A percentile compares a stretch with the other conserved stretches of the same genome.
These are phyloP conservation scores for Eucalyptus melliodora DNA, from an alignment of 345 rosid species.

Conservation along the genomic window DNA sequence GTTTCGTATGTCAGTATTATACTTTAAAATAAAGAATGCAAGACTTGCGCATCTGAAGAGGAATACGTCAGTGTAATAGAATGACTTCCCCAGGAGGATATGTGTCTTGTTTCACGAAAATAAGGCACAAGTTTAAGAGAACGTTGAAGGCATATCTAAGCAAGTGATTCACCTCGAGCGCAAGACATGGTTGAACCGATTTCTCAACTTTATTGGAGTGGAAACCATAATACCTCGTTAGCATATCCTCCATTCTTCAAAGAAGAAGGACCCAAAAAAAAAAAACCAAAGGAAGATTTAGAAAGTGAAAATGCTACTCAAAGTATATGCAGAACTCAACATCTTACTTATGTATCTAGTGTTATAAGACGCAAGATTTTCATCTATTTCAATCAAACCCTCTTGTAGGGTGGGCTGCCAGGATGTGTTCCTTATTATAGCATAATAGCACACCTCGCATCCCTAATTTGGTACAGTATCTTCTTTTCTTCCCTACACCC, in stretches of 20 bases:
- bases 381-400: neutral
- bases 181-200: neutral
- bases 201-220: neutral
- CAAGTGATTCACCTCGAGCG: neutral
- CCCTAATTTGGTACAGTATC: neutral
- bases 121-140: neutral
- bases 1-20: neutral
- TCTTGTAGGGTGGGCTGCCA: neutral
- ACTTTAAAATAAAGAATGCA: neutral
- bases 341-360: neutral
- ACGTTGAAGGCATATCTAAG: neutral
- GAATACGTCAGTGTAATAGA: neutral
- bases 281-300: neutral
- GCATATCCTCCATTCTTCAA: neutral
- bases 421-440: neutral
- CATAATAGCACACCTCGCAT: neutral
- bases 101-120: neutral
- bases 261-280: neutral
- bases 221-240: neutral
- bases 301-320: neutral
- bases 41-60: neutral
- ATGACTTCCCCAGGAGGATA: neutral
- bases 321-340: neutral
- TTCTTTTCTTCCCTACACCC: neutral
- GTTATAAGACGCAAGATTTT: neutral